These are phyloP conservation scores for Petunia hybrid DNA, from an alignment of 305 asterid species.

Conservation along the genomic window DNA sequence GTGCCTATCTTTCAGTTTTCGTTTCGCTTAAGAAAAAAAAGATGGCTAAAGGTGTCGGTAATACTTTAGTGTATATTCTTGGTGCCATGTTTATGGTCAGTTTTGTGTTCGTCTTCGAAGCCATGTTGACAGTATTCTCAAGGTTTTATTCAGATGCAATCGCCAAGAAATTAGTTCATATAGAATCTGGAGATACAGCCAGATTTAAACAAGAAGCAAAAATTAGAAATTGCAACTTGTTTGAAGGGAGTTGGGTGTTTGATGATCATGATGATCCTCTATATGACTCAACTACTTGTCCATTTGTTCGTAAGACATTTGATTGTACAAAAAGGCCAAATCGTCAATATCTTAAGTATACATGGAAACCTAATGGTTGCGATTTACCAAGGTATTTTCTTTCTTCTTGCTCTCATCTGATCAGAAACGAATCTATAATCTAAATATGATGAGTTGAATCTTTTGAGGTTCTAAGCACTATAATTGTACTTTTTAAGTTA, in stretches of 20 bases:
- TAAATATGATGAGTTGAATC: too few relatives aligned
- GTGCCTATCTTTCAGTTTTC: background rate
- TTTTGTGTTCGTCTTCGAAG: conserved; percentile 18
- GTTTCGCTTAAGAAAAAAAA: background rate
- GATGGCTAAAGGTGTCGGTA: conserved; percentile 11
- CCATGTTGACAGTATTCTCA: conserved; percentile 27
- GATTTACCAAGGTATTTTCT: conserved; percentile 52
- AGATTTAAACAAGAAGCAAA: background rate
- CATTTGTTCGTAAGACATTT: conserved; percentile 32
- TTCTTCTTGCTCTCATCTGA: background rate
- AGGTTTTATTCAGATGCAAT: conserved; percentile 23
- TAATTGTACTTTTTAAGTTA: too few relatives aligned
- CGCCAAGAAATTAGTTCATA: conserved; percentile 28
- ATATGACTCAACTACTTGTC: conserved; percentile 38
- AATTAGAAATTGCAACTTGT: conserved; percentile 31
- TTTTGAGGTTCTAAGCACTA: too few relatives aligned
- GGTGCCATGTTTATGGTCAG: conserved; percentile 26
- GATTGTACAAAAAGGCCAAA: conserved; percentile 38
- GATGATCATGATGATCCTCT: conserved; percentile 36
- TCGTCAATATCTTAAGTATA: conserved; percentile 39
- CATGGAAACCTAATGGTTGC: conserved; percentile 42
- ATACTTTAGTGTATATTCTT: conserved; percentile 12
- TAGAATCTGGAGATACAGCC: background rate
- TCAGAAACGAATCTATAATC: too few relatives aligned
- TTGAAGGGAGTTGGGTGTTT: conserved; percentile 40